Percentiles rank a stretch among this genome's conserved stretches.
Evolutionary conservation across 805 yeast species (phyloP).

Genomic region (Candida ipomoeae): DNA sequence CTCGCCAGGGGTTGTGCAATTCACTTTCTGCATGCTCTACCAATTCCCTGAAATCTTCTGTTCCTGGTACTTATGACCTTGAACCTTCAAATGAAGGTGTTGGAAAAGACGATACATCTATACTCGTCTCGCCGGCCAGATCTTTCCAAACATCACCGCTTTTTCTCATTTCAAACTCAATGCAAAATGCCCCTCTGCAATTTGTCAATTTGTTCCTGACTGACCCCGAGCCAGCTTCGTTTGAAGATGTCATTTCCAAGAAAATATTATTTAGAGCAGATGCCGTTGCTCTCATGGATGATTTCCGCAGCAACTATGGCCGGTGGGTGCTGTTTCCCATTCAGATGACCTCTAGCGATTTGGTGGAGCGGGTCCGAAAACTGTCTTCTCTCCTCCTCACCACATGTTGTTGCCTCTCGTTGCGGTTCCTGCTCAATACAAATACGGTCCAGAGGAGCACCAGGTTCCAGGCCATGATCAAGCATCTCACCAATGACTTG

Average conservation of each 20-base stretch:
- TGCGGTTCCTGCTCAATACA: constrained; percentile 44
- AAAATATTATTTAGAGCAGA: constrained; percentile 48
- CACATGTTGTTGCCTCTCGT: constrained; percentile 58
- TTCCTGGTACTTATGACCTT: background rate
- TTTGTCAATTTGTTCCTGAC: constrained; percentile 26
- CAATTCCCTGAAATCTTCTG: background rate
- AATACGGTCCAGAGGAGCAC: constrained; percentile 22
- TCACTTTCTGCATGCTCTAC: background rate
- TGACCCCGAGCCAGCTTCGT: constrained; percentile 9
- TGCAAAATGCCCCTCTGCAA: constrained; percentile 32
- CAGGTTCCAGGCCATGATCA: constrained; percentile 39
- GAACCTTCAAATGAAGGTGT: background rate
- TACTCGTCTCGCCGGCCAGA: constrained; percentile 30
- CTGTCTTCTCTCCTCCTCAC: constrained; percentile 64
- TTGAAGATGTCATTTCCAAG: constrained; percentile 45
- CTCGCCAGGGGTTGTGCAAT: background rate
- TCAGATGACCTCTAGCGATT: constrained; percentile 41
- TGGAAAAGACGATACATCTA: constrained; percentile 1
- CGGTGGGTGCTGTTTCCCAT: constrained; percentile 75
- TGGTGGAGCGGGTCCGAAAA: constrained; percentile 46
- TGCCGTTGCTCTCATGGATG: constrained; percentile 47
- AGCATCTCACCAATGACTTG: constrained; percentile 48
- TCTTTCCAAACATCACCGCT: constrained; percentile 44
- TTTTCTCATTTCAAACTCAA: constrained; percentile 33
- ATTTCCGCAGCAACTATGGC: constrained; percentile 65